Evolutionary conservation across 2,329 filamentous ascomycete genomes (phyloP).

Genomic region (Zymoseptoria crescenta): DNA sequence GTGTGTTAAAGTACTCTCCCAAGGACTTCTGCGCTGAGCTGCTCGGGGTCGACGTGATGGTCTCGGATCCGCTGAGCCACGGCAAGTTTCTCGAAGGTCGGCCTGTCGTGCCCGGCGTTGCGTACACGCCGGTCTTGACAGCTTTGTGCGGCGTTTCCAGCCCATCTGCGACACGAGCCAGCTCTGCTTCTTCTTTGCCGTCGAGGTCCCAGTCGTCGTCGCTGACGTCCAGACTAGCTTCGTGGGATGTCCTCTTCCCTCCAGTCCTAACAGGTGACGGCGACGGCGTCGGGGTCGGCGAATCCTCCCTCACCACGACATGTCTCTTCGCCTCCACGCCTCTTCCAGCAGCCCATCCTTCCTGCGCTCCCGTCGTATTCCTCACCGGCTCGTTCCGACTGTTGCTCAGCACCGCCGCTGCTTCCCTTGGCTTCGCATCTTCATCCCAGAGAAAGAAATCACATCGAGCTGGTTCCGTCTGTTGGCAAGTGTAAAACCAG

Average conservation of each 20-base stretch:
- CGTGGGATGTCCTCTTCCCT: constrained; percentile 27
- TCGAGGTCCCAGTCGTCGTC: constrained; percentile 23
- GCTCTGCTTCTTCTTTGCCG: constrained; percentile 29
- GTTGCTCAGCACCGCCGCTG: constrained; percentile 40
- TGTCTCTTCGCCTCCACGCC: not conserved
- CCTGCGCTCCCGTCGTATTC: constrained; percentile 10
- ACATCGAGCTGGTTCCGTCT: constrained; percentile 39
- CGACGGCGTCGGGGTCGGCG: constrained; percentile 15
- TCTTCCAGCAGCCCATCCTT: constrained; percentile 23
- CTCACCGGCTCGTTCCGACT: constrained; percentile 38
- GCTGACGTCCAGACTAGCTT: constrained; percentile 16
- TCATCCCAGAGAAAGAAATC: constrained; percentile 53
- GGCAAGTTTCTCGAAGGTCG: constrained; percentile 30
- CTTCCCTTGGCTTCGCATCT: constrained; percentile 44
- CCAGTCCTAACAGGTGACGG: constrained; percentile 9
- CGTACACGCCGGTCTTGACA: constrained; percentile 30
- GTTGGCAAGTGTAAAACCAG: constrained; percentile 50
- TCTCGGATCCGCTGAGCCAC: constrained; percentile 28
- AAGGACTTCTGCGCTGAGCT: constrained; percentile 23
- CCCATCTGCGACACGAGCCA: constrained; percentile 21
- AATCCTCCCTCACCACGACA: constrained; percentile 2
- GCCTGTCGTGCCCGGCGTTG: constrained; percentile 29
- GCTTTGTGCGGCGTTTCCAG: constrained; percentile 36
- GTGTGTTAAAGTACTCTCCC: constrained; percentile 20
- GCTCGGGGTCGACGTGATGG: constrained; percentile 15